Percentiles rank a stretch among this genome's conserved stretches.
Evolutionary conservation across 2,329 filamentous ascomycete genomes (phyloP).

Genomic region (Fulvia fulva): DNA sequence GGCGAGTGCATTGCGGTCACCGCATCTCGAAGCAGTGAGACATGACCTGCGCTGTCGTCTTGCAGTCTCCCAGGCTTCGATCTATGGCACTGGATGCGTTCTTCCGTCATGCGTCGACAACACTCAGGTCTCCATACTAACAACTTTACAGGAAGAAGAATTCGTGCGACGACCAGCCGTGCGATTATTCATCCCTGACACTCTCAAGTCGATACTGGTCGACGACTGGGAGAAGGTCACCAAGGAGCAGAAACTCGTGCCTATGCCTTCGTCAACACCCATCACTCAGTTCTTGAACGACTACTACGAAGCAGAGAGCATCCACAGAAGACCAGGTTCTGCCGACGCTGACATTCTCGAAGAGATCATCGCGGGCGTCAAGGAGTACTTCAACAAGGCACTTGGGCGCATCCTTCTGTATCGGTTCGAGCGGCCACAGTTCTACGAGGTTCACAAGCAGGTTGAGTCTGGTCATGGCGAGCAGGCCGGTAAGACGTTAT

Average conservation of each 20-base stretch:
- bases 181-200: slow-evolving; percentile 80
- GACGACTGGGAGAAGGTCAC: slow-evolving; percentile 99
- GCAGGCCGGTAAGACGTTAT: slow-evolving; percentile 65
- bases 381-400: slow-evolving; percentile 90
- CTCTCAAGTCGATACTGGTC: slow-evolving; percentile 85
- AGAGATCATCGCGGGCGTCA: slow-evolving; percentile 79
- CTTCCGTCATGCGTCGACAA: too few species aligned
- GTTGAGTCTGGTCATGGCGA: slow-evolving; percentile 60
- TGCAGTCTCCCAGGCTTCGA: not conserved
- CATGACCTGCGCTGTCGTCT: not conserved
- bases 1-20: not conserved
- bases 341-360: slow-evolving; percentile 81
- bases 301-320: slow-evolving; percentile 74
- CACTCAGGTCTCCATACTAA: slow-evolving; percentile 9
- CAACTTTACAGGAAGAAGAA: slow-evolving; percentile 70
- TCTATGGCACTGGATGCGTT: too few species aligned
- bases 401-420: slow-evolving; percentile 88
- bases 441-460: slow-evolving; percentile 68
- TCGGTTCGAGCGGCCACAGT: slow-evolving; percentile 88
- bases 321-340: slow-evolving; percentile 61
- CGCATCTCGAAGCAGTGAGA: not conserved
- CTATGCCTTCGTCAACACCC: slow-evolving; percentile 71
- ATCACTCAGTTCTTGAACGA: slow-evolving; percentile 75
- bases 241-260: slow-evolving; percentile 86
- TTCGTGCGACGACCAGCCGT: slow-evolving; percentile 83